A percentile compares a stretch with the other conserved stretches of the same genome.
These are phyloP conservation scores for Tylopilus plumbeoviolaceoides DNA, from an alignment of 768 basidiomycete species.

Conservation along the genomic window DNA sequence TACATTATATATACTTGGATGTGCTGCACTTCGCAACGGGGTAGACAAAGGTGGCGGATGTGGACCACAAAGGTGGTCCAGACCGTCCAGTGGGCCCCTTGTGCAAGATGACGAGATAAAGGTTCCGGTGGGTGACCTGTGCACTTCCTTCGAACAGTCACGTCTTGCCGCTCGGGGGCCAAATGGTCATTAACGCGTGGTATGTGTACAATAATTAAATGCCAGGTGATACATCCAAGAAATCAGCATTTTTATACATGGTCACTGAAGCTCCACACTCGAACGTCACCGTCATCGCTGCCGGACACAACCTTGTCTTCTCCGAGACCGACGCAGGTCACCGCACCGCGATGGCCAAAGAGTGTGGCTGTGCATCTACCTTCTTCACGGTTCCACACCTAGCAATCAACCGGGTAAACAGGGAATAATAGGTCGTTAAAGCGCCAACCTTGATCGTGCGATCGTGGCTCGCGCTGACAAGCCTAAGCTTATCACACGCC, in stretches of 20 bases:
- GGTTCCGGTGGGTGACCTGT: not conserved
- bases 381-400: constrained; percentile 95
- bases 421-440: constrained; percentile 1
- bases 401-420: not conserved
- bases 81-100: no score
- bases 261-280: constrained; percentile 73
- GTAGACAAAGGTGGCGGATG: constrained; percentile 7
- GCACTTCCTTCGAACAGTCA: no score
- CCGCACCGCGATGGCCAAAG: constrained; percentile 91
- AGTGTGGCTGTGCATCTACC: constrained; percentile 84
- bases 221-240: not conserved
- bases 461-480: constrained; percentile 93
- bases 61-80: constrained; percentile 3
- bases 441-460: constrained; percentile 87
- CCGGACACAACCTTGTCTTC: constrained; percentile 98
- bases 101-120: not conserved
- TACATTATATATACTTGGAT: constrained; percentile 13
- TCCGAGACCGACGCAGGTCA: constrained; percentile 83
- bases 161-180: no score
- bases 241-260: constrained; percentile 4
- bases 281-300: constrained; percentile 86
- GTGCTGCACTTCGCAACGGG: not conserved
- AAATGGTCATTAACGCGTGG: no score
- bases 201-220: not conserved
- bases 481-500: constrained; percentile 83